Percentiles rank a stretch among this genome's conserved stretches.
Evolutionary conservation across 2,329 filamentous ascomycete genomes (phyloP).

Genomic region (Pseudocercospora cruenta): DNA sequence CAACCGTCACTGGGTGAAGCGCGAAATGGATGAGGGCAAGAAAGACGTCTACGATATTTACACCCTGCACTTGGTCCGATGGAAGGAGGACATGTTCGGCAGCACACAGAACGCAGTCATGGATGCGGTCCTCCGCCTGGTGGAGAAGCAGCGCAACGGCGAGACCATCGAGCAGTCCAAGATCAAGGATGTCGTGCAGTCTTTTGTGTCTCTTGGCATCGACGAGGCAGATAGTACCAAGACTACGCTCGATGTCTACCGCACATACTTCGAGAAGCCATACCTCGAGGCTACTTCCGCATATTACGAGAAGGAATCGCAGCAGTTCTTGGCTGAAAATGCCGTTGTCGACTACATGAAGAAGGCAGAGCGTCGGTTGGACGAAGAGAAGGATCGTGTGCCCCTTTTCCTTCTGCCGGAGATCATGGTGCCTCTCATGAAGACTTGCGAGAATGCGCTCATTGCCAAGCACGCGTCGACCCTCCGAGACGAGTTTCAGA

Average conservation of each 20-base stretch:
- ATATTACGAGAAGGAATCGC: slow-evolving; percentile 92
- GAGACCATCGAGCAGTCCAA: slow-evolving; percentile 97
- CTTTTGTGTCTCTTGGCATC: slow-evolving; percentile 88
- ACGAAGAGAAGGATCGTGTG: slow-evolving; percentile 93
- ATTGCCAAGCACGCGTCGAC: slow-evolving; percentile 85
- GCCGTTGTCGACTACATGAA: slow-evolving; percentile 99
- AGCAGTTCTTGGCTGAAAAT: slow-evolving; percentile 93
- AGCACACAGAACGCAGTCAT: slow-evolving; percentile 86
- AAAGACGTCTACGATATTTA: slow-evolving; percentile 99
- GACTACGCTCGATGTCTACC: slow-evolving; percentile 93
- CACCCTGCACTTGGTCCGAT: slow-evolving; percentile 91
- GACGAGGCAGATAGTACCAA: slow-evolving; percentile 93
- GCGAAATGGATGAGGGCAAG: slow-evolving; percentile 98
- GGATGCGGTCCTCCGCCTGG: slow-evolving; percentile 89
- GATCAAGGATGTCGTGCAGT: slow-evolving; percentile 96
- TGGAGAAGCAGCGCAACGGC: slow-evolving; percentile 95
- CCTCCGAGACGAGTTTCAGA: slow-evolving; percentile 94
- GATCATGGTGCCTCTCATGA: slow-evolving; percentile 81
- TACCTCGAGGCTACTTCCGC: slow-evolving; percentile 81
- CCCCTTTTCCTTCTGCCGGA: slow-evolving; percentile 88
- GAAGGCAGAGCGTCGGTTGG: slow-evolving; percentile 87
- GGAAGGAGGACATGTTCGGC: slow-evolving; percentile 88
- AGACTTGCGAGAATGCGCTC: slow-evolving; percentile 82
- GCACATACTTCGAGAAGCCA: slow-evolving; percentile 87
- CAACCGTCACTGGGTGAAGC: slow-evolving; percentile 98